Base-by-base conservation (phyloP, 2,329 filamentous ascomycete species). In the Fusarium vanettenii region DNA sequence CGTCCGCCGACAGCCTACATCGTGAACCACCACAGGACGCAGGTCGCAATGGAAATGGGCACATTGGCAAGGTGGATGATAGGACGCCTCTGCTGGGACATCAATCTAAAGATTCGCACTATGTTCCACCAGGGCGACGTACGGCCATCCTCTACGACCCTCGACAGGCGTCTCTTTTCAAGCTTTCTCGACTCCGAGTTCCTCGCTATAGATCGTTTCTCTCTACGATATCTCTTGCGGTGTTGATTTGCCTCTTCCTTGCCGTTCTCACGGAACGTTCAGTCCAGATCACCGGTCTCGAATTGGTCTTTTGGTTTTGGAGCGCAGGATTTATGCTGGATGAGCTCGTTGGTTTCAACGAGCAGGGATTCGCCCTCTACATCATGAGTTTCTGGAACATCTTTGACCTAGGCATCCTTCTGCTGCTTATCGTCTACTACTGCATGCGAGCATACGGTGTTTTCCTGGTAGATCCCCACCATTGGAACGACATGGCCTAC, bases 331-430 rank as follows among this genome's bases (percentile, higher is more conserved):
- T 97, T 83, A 97, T 98, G 95, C 90, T 98, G 35, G 96, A 98
- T 79, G 96, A 98, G 83, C 89, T 98, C 25, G 95, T 98, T 20
- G 95, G 95, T 13, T 98, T 98, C 87, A 98, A 95, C 76, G 96
- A 98, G 82, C 95, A 98, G 83, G 96, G 96, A 4, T 98, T 98
- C 81, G 95, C 95, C 41, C 89, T 98, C 33, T 98, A 98, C 84
- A 94, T 98, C 79, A 96, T 98, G 92, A 97, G 95, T 81, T 97
- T 98, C 82, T 98, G 96, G 96, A 98, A 98, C 82, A 91, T 95
- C 41, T 98, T 98, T 82, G 96, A 98, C 80, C 86, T 98, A 41
- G 95, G 95, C 10, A 98, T 98, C 63, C 85, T 98, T 62, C 85
- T 97, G 27, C 86, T 98, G 70, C 91, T 98, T 77, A 91, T 97